These are phyloP conservation scores for Bipolaris oryzae DNA, from an alignment of 2,329 filamentous ascomycete genomes.

Conservation along the genomic window DNA sequence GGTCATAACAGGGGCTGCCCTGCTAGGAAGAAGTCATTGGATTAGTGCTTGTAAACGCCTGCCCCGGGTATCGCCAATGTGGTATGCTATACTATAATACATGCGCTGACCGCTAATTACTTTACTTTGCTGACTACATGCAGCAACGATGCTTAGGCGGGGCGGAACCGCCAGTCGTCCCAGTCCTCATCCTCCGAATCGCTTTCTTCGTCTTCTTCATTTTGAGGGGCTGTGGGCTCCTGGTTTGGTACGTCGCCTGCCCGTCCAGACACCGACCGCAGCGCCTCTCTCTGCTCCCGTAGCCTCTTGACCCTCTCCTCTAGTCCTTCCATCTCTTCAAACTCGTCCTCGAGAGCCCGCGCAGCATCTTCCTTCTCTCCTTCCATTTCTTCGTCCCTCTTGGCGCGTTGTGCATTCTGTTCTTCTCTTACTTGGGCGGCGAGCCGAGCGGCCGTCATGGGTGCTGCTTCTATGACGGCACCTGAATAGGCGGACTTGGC, in stretches of 20 bases:
- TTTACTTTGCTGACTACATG: slow-evolving; percentile 23
- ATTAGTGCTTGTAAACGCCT: slow-evolving; percentile 19
- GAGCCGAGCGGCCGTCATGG: slow-evolving; percentile 55
- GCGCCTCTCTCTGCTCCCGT: slow-evolving; percentile 53
- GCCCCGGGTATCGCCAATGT: slow-evolving; percentile 30
- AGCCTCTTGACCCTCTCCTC: slow-evolving; percentile 54
- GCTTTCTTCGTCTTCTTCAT: slow-evolving; percentile 38
- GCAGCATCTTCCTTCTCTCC: slow-evolving; percentile 57
- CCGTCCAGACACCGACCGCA: slow-evolving; percentile 38
- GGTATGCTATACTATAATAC: slow-evolving; percentile 29
- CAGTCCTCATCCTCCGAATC: slow-evolving; percentile 49
- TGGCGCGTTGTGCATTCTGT: slow-evolving; percentile 50
- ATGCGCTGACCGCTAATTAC: slow-evolving; percentile 14
- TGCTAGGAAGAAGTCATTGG: slow-evolving; percentile 4
- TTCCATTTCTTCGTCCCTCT: slow-evolving; percentile 54
- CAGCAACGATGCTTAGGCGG: slow-evolving; percentile 30
- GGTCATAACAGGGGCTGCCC: slow-evolving; percentile 2
- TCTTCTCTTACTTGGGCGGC: slow-evolving; percentile 55
- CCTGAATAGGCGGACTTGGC: slow-evolving; percentile 53
- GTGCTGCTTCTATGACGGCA: slow-evolving; percentile 54
- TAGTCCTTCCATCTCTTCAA: slow-evolving; percentile 58
- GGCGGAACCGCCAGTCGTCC: slow-evolving; percentile 48
- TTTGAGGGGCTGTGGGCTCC: slow-evolving; percentile 11
- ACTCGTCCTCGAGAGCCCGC: slow-evolving; percentile 54
- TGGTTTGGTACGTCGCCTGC: slow-evolving; percentile 13